phyloP scores from a whole-genome alignment of 306 rosid species.

The Benincasa hispida region DNA sequence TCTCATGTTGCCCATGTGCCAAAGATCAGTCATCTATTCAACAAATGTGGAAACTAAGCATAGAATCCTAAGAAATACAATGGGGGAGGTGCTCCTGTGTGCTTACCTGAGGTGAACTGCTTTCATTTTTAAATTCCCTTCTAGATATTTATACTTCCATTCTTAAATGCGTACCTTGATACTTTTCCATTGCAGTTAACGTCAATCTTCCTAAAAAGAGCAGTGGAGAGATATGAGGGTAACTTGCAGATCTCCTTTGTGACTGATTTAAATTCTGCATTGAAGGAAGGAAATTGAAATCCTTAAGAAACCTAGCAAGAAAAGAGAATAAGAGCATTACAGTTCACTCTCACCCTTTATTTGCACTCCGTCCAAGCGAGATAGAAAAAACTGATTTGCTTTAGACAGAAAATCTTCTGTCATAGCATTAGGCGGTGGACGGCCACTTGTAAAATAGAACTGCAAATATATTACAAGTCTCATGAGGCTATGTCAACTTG shows the following conservation, averaged over 20 bases:
- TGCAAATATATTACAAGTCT: conserved; percentile 27
- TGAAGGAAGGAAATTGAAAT: conserved; percentile 10
- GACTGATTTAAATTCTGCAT: conserved; percentile 67
- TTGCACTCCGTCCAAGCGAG: conserved; percentile 60
- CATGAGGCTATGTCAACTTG: background rate
- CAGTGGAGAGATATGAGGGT: conserved; percentile 70
- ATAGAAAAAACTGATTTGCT: conserved; percentile 56
- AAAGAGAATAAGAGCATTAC: conserved; percentile 7
- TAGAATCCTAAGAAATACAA: background rate
- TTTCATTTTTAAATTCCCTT: conserved; percentile 15
- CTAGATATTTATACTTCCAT: conserved; percentile 38
- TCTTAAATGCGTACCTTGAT: conserved; percentile 43
- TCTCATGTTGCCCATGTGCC: background rate
- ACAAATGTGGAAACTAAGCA: background rate
- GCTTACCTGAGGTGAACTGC: background rate
- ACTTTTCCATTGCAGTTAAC: conserved; percentile 51
- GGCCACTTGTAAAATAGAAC: conserved; percentile 87
- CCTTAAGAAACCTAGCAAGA: conserved; percentile 6
- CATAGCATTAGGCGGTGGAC: conserved; percentile 62
- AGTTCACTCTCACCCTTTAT: conserved; percentile 57
- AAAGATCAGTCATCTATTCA: background rate
- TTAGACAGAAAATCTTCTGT: conserved; percentile 57
- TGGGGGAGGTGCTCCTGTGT: background rate
- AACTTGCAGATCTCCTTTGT: conserved; percentile 92
- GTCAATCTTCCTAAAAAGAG: conserved; percentile 76